Conservation (phyloP, 805 yeast genomes). For the Hagleromyces aurorensis region DNA sequence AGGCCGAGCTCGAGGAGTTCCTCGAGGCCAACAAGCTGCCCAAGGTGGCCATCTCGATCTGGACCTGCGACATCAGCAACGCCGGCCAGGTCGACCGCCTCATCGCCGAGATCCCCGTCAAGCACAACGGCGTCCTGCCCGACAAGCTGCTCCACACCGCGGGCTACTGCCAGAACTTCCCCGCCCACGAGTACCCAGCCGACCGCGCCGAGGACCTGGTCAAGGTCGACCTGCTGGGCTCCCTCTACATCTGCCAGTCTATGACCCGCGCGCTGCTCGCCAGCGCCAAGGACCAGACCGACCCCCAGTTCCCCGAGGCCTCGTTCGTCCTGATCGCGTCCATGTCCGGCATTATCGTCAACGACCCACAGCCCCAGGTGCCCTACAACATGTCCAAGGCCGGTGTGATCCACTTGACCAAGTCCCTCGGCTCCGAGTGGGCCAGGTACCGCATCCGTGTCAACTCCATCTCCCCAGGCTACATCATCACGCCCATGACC, state of each 20-base stretch:
- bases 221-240: slow-evolving; percentile 67
- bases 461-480: slow-evolving; percentile 73
- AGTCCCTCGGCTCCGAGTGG: slow-evolving; percentile 77
- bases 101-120: slow-evolving; percentile 43
- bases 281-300: slow-evolving; percentile 37
- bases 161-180: slow-evolving; percentile 76
- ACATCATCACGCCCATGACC: slow-evolving; percentile 72
- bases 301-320: slow-evolving; percentile 25
- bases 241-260: slow-evolving; percentile 46
- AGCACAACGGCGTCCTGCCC: slow-evolving; percentile 53
- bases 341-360: slow-evolving; percentile 71
- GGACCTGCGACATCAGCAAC: slow-evolving; percentile 70
- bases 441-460: slow-evolving; percentile 68
- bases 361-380: slow-evolving; percentile 72
- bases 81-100: slow-evolving; percentile 48
- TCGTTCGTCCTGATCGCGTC: slow-evolving; percentile 67
- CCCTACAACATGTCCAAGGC: slow-evolving; percentile 84
- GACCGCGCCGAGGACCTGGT: slow-evolving; percentile 57
- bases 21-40: slow-evolving; percentile 32
- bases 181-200: slow-evolving; percentile 72
- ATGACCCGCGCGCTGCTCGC: slow-evolving; percentile 17
- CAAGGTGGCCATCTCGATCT: slow-evolving; percentile 40
- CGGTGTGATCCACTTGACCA: slow-evolving; percentile 73
- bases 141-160: slow-evolving; percentile 68
- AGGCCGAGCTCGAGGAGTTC: slow-evolving; percentile 42